These are phyloP conservation scores for Curvularia hawaiiensis DNA, from an alignment of 2,329 filamentous ascomycete genomes.

Conservation along the genomic window DNA sequence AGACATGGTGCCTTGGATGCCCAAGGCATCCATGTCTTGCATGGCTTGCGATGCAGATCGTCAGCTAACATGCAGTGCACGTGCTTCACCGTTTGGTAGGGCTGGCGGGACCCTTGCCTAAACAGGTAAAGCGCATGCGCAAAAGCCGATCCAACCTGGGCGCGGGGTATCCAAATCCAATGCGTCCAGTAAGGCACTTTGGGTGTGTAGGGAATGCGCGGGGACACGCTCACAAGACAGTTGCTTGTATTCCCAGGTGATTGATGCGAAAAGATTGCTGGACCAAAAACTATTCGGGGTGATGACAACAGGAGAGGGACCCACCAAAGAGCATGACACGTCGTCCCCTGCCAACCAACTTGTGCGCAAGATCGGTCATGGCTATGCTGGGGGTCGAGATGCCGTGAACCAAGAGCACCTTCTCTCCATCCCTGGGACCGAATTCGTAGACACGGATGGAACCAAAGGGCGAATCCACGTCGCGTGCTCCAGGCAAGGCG, in stretches of 20 bases:
- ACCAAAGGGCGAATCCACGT: conserved; percentile 74
- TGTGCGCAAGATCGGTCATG: conserved; percentile 68
- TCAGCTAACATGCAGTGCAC: conserved; percentile 8
- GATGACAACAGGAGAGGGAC: conserved; percentile 30
- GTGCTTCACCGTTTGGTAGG: conserved; percentile 16
- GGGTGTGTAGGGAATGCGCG: neutral
- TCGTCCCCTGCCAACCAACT: conserved; percentile 68
- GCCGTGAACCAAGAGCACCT: conserved; percentile 77
- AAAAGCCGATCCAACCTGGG: conserved; percentile 6
- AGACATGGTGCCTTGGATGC: neutral
- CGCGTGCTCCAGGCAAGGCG: conserved; percentile 69
- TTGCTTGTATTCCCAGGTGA: neutral
- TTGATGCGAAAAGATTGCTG: neutral
- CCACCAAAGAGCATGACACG: conserved; percentile 78
- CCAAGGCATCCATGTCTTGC: neutral
- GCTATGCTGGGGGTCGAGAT: conserved; percentile 79
- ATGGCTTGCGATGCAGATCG: conserved; percentile 1
- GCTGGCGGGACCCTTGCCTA: conserved; percentile 13
- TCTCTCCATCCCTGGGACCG: conserved; percentile 73
- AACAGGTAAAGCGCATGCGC: conserved; percentile 9
- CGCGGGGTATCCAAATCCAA: conserved; percentile 9
- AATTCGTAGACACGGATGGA: conserved; percentile 78
- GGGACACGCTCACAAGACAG: neutral
- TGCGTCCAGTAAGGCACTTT: neutral
- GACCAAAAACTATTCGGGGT: conserved; percentile 3